Evolutionary conservation across 2,329 filamentous ascomycete species (phyloP), one percentile per base, ranked within the genome.

Genomic region (Parafenestella ontariensis): DNA sequence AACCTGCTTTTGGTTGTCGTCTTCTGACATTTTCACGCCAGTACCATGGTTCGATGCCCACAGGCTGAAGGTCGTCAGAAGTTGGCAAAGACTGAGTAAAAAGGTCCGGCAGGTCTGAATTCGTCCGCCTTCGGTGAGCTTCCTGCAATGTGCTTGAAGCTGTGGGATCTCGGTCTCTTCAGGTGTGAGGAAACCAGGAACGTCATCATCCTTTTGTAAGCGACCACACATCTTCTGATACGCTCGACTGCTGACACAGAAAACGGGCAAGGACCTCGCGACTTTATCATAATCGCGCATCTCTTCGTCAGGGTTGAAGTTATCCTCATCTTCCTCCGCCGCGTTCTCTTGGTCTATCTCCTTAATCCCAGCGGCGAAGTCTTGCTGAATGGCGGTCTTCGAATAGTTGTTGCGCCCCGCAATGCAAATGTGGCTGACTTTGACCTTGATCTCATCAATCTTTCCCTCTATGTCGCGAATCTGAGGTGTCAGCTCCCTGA

Each of bases 151-250:
- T 0, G 75, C 75, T 62, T 85, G 84, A 1, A 89, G 77, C 39
- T 81, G 77, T 1, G 85, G 85, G 15, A 75, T 62, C 50, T 84
- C 85, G 0, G 87, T 89, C 53, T 88, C 81, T 2, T 84, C 77
- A 0, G 75, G 36, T 3, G 75, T 70, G 1, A 71, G 69, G 65
- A 88, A 89, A 0, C 86, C 85, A 11, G 78, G 72, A 1, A 85
- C 77, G 10, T 74, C 61, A 1, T 76, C 72, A 48, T 89, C 86
- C 39, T 83, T 82, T 47, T 76, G 68, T 8, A 88, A 65, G 3
- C 83, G 78, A 1, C 83, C 84, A 34, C 78, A 76, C n/a, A 89
- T 71, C 61, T 86, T 85, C 61, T 89, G 86, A 49, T 87, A 89
- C 0, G 82, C 86, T 40, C 83, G 77, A 42, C 83, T 84, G 52